Base-by-base conservation (phyloP, 106 monocot species). In the Phalaenopsis equestris region DNA sequence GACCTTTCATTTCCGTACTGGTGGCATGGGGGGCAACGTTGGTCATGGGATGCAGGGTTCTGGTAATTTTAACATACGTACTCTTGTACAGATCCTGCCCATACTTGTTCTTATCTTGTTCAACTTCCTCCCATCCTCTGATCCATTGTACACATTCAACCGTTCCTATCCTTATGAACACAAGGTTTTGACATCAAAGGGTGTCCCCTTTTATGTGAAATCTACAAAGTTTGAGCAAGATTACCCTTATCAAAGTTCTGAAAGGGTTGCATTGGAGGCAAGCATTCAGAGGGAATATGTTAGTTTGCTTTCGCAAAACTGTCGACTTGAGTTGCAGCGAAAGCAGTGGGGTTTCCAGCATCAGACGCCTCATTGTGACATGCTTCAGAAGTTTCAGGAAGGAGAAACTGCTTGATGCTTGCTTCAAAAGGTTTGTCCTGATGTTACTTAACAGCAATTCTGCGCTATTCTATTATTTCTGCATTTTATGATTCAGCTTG, bases 121-220 rank as follows among this genome's bases (percentile, higher is more conserved):
- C 55, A 99, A 91, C 72, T 99, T 99, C 67, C 77, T 99, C 10
- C 94, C 98, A 4, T 90, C 95, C 1, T 83, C 86, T n/a, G 95
- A 95, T 17, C 94, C 94, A 0, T 48, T 89, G 2, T 99, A 95
- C 41, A 46, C 75, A 18, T 79, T 99, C 19, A 88, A 86, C 24
- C 84, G 83, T 8, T 70, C 83, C 5, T 83, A 95, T 77, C 86
- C 86, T 19, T 87, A 91, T 76, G 88, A 91, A 42, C 78, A 92
- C 46, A 91, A 88, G 77, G 30, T 95, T 16, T 91, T 90, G 81
- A 99, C 98, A 3, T 48, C 84, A 9, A 85, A 84, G 41, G 95
- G 88, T 37, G 94, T 90, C 12, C 41, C 91, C 2, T 99, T 88
- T 84, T 99, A 73, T 84, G 98, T 99, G 9, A 94, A 91, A 87